A percentile compares a stretch with the other conserved stretches of the same genome.
These are phyloP conservation scores for Aureobasidium zeae DNA, from an alignment of 2,329 filamentous ascomycete species.

Conservation along the genomic window DNA sequence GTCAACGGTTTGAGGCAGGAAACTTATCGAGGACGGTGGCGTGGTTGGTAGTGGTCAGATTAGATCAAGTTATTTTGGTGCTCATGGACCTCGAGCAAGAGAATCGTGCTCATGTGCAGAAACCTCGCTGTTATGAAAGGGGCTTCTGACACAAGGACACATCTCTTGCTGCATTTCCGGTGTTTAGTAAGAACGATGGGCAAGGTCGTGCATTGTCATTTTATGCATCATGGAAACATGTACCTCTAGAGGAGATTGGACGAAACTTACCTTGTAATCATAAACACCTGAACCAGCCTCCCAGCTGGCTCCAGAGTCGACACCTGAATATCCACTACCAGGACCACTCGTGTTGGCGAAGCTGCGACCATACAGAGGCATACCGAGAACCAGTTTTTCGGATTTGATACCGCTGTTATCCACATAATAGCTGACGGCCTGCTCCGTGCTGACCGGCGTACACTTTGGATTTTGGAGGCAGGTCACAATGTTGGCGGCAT, in stretches of 20 bases:
- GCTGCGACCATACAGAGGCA: slow-evolving; percentile 84
- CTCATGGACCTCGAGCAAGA: slow-evolving; percentile 16
- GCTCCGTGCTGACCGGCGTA: slow-evolving; percentile 70
- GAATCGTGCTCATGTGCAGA: background rate
- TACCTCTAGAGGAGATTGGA: background rate
- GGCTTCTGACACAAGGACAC: slow-evolving; percentile 3
- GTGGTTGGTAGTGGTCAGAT: slow-evolving; percentile 28
- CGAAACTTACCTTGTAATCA: slow-evolving; percentile 63
- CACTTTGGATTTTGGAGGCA: slow-evolving; percentile 47
- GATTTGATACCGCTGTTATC: slow-evolving; percentile 51
- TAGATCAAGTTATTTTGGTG: slow-evolving; percentile 30
- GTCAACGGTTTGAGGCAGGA: background rate
- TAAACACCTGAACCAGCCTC: slow-evolving; percentile 61
- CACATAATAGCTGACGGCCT: slow-evolving; percentile 63
- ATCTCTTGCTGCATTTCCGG: background rate
- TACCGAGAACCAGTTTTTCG: slow-evolving; percentile 74
- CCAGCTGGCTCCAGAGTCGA: slow-evolving; percentile 66
- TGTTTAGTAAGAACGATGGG: slow-evolving; percentile 15
- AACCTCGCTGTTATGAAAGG: background rate
- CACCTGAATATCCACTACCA: slow-evolving; percentile 59
- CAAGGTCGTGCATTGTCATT: slow-evolving; percentile 13
- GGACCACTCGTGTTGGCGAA: slow-evolving; percentile 71
- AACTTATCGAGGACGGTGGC: too few relatives aligned
- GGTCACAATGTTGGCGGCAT: slow-evolving; percentile 70
- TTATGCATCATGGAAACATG: slow-evolving; percentile 11